Evolutionary conservation across 805 yeast genomes (phyloP).

Genomic region (Myxozyma neotropica): DNA sequence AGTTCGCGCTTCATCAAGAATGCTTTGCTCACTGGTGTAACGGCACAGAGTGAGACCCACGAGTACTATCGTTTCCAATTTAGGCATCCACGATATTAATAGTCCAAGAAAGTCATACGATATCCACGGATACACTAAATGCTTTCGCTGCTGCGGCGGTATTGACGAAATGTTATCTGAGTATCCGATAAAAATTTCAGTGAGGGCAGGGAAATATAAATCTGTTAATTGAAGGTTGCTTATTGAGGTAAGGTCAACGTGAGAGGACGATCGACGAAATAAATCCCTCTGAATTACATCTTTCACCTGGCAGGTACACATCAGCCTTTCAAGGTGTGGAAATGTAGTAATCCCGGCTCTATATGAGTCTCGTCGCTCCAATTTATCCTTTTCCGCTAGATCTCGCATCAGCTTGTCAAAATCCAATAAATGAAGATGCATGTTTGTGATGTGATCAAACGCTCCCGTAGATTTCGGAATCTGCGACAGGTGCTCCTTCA

Average conservation of each 20-base stretch:
- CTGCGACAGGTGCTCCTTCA: no score
- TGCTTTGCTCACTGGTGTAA: no score
- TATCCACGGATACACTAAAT: neutral
- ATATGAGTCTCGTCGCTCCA: no score
- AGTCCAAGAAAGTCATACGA: neutral
- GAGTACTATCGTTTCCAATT: neutral
- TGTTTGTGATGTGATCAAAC: neutral
- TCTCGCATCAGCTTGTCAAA: no score
- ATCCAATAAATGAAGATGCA: neutral
- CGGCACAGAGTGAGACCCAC: neutral
- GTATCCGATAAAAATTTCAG: neutral
- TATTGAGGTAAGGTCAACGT: no score
- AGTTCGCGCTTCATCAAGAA: no score
- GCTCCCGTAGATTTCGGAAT: no score
- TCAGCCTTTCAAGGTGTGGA: neutral
- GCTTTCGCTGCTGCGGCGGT: neutral
- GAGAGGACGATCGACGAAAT: no score
- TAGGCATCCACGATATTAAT: neutral
- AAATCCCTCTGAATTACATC: neutral
- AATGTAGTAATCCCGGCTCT: no score
- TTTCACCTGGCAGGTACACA: neutral
- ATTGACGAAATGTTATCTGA: neutral
- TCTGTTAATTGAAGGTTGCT: no score
- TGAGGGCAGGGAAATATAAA: neutral
- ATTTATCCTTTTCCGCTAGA: no score